These are phyloP conservation scores for Leccinum pallidistipes DNA, from an alignment of 1,284 basidiomycete species.

Conservation along the genomic window DNA sequence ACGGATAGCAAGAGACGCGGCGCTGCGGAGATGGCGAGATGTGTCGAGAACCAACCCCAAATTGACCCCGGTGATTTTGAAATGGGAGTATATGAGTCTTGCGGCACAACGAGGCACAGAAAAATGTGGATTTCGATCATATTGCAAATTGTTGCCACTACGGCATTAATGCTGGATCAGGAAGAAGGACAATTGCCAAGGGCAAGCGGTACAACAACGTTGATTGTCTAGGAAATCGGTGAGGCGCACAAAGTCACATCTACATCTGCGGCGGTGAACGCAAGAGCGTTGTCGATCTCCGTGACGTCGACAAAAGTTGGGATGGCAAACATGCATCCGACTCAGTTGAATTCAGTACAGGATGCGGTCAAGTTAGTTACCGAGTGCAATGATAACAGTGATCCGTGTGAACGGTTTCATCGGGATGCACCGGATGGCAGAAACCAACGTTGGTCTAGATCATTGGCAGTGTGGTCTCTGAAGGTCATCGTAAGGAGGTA, in stretches of 20 bases:
- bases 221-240: background rate
- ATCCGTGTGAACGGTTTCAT: slow-evolving; percentile 16
- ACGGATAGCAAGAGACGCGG: slow-evolving; percentile 11
- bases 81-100: slow-evolving; percentile 6
- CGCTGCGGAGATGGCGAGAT: slow-evolving; percentile 30
- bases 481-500: slow-evolving; percentile 3
- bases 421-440: slow-evolving; percentile 8
- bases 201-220: background rate
- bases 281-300: background rate
- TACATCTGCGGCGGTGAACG: background rate
- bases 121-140: slow-evolving; percentile 7
- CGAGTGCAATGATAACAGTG: slow-evolving; percentile 5
- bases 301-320: slow-evolving; percentile 12
- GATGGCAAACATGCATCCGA: slow-evolving; percentile 2
- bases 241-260: background rate
- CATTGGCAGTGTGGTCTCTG: slow-evolving; percentile 21
- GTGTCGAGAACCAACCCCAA: slow-evolving; percentile 10
- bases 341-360: slow-evolving; percentile 9
- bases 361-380: slow-evolving; percentile 10
- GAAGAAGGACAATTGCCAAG: slow-evolving; percentile 3
- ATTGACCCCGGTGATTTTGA: slow-evolving; percentile 16
- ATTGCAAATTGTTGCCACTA: slow-evolving; percentile 7
- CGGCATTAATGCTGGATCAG: slow-evolving; percentile 22
- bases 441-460: slow-evolving; percentile 14
- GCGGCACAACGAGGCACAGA: slow-evolving; percentile 15